A percentile compares a stretch with the other conserved stretches of the same genome.
Evolutionary conservation across 1,284 basidiomycete species (phyloP).

Genomic region (Ceraceosorus bombacis): DNA sequence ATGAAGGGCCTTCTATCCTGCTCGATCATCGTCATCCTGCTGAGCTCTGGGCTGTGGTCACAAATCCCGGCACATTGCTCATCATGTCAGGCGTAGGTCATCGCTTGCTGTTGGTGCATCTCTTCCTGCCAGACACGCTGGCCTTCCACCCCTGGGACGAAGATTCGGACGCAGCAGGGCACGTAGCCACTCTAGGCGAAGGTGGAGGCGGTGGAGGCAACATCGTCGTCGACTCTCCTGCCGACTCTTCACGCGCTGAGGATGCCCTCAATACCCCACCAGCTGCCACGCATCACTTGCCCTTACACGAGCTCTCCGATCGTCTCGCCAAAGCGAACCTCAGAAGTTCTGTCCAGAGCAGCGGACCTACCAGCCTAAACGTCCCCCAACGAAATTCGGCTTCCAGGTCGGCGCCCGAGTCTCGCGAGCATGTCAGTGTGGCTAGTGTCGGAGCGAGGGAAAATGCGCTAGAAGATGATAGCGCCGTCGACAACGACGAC

Average conservation of each 20-base stretch:
- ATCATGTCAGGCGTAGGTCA: conserved; percentile 12
- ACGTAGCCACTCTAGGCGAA: too few species aligned
- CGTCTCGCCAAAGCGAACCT: conserved; percentile 22
- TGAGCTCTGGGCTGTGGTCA: too few species aligned
- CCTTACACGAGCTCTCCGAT: conserved; percentile 29
- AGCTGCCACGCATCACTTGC: conserved; percentile 18
- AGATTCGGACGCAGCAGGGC: conserved; percentile 9
- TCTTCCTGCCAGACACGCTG: conserved; percentile 39
- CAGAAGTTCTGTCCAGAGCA: too few species aligned
- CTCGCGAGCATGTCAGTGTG: background rate
- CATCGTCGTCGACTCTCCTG: conserved; percentile 3
- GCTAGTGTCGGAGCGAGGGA: background rate
- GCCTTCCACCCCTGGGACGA: conserved; percentile 24
- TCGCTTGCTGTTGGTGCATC: conserved; percentile 43
- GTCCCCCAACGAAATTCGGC: too few species aligned
- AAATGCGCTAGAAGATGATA: too few species aligned
- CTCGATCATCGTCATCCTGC: too few species aligned
- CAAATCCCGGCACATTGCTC: background rate
- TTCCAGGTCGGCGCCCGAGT: background rate
- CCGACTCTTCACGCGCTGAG: background rate
- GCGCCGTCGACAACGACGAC: background rate
- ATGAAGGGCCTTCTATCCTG: too few species aligned
- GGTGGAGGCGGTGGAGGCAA: too few species aligned
- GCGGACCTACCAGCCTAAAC: too few species aligned
- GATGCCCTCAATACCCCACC: conserved; percentile 13